A percentile compares a stretch with the other conserved stretches of the same genome.
phyloP scores from a whole-genome alignment of 495 filamentous ascomycete species.

The Xylaria scruposa region DNA sequence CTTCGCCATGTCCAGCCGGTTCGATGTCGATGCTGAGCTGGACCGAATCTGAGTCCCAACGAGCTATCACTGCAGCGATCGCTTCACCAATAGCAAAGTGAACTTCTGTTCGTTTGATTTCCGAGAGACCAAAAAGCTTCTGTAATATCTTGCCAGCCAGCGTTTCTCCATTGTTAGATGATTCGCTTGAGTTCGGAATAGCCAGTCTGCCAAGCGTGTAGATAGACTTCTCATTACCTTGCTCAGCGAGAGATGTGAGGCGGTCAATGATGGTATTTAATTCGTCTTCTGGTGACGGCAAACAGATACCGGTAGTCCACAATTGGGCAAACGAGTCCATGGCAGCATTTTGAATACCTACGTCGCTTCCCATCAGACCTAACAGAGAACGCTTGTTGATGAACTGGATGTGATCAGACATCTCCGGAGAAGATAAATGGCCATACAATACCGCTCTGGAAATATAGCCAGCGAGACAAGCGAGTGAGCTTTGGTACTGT shows the following conservation, averaged over 20 bases:
- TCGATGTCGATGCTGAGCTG: slow-evolving; percentile 57
- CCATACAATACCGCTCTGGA: slow-evolving; percentile 37
- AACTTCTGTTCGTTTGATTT: slow-evolving; percentile 80
- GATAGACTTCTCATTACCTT: slow-evolving; percentile 83
- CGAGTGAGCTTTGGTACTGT: slow-evolving; percentile 40
- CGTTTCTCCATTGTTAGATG: slow-evolving; percentile 23
- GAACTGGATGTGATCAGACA: slow-evolving; percentile 34
- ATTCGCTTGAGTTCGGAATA: slow-evolving; percentile 52
- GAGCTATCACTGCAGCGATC: slow-evolving; percentile 72
- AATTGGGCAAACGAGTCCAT: slow-evolving; percentile 76
- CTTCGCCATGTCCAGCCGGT: slow-evolving; percentile 42
- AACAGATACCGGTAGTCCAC: slow-evolving; percentile 61
- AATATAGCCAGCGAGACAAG: slow-evolving; percentile 36
- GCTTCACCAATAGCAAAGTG: slow-evolving; percentile 92
- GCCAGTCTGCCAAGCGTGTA: slow-evolving; percentile 71
- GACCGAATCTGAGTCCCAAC: slow-evolving; percentile 73
- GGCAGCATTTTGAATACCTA: slow-evolving; percentile 53
- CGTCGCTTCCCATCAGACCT: slow-evolving; percentile 33
- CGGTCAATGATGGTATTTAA: slow-evolving; percentile 58
- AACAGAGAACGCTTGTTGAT: slow-evolving; percentile 28
- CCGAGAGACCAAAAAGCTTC: slow-evolving; percentile 76
- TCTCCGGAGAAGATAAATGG: slow-evolving; percentile 25
- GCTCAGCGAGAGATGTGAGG: slow-evolving; percentile 70
- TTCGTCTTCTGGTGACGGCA: slow-evolving; percentile 35
- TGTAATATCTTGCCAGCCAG: slow-evolving; percentile 56